Conservation (phyloP, 192 early-diverging fungal species). For the Geosiphon pyriformis region DNA sequence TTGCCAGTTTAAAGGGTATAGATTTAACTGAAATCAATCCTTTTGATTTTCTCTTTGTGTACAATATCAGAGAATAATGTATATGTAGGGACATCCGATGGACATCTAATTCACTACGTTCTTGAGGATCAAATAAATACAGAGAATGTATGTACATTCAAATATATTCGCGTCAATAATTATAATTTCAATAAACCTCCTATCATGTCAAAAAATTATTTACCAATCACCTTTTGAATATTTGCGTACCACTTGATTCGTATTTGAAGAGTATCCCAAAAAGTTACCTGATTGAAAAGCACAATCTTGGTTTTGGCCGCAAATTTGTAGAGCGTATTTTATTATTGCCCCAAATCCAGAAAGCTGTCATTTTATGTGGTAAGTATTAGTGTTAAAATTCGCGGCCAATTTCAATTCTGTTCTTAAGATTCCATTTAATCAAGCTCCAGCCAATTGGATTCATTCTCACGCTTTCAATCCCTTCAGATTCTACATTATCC, state of each 20-base stretch:
- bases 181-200: too few species aligned
- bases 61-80: conserved; percentile 70
- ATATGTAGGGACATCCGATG: conserved; percentile 73
- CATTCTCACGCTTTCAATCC: not conserved
- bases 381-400: too few species aligned
- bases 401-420: too few species aligned
- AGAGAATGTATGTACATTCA: conserved; percentile 32
- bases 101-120: conserved; percentile 59
- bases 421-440: conserved; percentile 11
- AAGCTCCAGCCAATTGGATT: too few species aligned
- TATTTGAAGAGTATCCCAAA: conserved; percentile 33
- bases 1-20: not conserved
- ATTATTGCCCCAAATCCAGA: conserved; percentile 55
- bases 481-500: conserved; percentile 56
- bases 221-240: too few species aligned
- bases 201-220: too few species aligned
- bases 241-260: too few species aligned
- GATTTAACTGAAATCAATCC: conserved; percentile 9
- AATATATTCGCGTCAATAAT: too few species aligned
- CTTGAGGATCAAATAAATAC: conserved; percentile 45
- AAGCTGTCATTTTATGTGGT: conserved; percentile 67
- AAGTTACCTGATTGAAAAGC: conserved; percentile 41
- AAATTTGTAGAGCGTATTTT: conserved; percentile 59
- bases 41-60: not conserved
- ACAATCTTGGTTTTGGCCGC: conserved; percentile 49